A percentile compares a stretch with the other conserved stretches of the same genome.
phyloP scores from a whole-genome alignment of 169 alveolate species.

The Amoebophrya sp. region DNA sequence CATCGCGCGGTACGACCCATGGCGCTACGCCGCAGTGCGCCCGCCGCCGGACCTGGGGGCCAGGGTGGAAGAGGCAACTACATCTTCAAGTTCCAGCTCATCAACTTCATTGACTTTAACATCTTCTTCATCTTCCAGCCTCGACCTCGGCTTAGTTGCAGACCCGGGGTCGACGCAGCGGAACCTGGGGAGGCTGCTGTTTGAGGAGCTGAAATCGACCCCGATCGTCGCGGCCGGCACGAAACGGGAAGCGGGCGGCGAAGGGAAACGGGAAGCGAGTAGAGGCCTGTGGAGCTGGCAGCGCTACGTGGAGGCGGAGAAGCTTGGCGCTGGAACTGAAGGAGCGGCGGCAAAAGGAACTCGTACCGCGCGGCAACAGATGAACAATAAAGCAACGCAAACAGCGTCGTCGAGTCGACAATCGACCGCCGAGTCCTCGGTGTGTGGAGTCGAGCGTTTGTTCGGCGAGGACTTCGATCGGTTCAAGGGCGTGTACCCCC shows the following conservation, averaged over 20 bases:
- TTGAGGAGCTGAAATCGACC: too few species aligned
- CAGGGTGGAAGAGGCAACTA: too few species aligned
- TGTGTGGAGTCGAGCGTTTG: neutral
- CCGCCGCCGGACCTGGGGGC: neutral
- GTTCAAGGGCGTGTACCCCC: neutral
- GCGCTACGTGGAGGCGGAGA: neutral
- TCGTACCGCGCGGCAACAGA: neutral
- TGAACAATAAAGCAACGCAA: too few species aligned
- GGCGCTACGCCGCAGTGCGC: neutral
- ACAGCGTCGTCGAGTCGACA: too few species aligned
- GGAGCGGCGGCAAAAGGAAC: neutral
- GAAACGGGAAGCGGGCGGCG: too few species aligned
- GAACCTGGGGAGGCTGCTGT: too few species aligned
- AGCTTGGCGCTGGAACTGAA: neutral
- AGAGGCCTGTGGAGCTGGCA: neutral
- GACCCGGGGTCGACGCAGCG: too few species aligned
- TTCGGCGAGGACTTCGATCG: neutral
- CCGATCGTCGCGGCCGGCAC: too few species aligned
- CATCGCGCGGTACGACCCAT: neutral
- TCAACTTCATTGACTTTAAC: neutral
- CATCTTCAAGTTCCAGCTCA: too few species aligned
- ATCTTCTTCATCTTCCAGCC: too few species aligned
- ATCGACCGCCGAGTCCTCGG: neutral
- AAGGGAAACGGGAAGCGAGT: too few species aligned
- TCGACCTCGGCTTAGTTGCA: too few species aligned